phyloP scores from a whole-genome alignment of 164 flowering plant genomes.

The Vitis cinerea region DNA sequence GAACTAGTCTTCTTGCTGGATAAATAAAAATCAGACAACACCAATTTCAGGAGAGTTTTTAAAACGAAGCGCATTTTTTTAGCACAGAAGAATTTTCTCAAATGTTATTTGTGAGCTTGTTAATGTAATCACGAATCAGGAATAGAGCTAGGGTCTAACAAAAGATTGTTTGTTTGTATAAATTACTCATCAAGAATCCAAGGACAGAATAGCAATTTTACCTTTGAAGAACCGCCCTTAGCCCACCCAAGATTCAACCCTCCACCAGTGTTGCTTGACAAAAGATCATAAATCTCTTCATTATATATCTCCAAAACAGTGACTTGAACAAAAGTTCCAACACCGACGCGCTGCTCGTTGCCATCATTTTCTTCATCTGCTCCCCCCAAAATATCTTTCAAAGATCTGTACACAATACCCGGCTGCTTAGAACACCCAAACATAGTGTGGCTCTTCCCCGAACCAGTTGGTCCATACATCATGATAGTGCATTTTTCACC shows the following conservation, averaged over 20 bases:
- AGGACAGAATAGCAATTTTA: slow-evolving; percentile 19
- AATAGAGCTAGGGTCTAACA: too few relatives aligned
- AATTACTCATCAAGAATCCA: neutral
- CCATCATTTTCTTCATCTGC: slow-evolving; percentile 35
- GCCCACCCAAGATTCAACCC: slow-evolving; percentile 72
- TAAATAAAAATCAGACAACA: too few relatives aligned
- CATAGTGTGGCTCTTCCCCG: slow-evolving; percentile 98
- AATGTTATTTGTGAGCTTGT: too few relatives aligned
- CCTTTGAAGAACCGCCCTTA: slow-evolving; percentile 86
- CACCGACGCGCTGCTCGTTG: slow-evolving; percentile 20
- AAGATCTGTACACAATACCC: slow-evolving; percentile 83
- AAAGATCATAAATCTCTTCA: slow-evolving; percentile 93
- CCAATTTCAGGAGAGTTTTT: too few relatives aligned
- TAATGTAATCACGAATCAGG: too few relatives aligned
- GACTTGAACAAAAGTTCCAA: slow-evolving; percentile 78
- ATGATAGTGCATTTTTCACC: slow-evolving; percentile 89
- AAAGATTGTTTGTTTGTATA: neutral
- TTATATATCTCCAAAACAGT: slow-evolving; percentile 94
- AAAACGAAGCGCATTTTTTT: neutral
- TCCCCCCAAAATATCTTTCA: slow-evolving; percentile 74
- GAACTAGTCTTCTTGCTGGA: too few relatives aligned
- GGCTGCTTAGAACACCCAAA: slow-evolving; percentile 87
- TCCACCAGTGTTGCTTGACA: slow-evolving; percentile 64
- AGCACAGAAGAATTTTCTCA: too few relatives aligned
- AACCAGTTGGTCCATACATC: slow-evolving; percentile 99